Conservation (phyloP, 805 yeast genomes). For the Teunomyces aglyptinius region DNA sequence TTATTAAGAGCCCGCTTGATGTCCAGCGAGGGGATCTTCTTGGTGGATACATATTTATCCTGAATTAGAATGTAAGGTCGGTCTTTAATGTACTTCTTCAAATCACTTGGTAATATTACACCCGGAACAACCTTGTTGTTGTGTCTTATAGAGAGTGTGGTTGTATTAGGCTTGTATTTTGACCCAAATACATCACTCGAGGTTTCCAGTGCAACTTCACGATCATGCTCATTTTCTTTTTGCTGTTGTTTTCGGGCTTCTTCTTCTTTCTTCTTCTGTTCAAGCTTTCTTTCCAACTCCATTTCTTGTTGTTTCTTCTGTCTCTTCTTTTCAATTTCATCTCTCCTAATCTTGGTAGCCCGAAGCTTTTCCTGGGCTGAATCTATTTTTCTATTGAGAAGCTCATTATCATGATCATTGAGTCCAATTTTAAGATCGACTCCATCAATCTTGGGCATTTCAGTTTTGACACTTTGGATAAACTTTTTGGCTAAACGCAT, state of each 20-base stretch:
- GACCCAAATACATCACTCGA: slow-evolving; percentile 7
- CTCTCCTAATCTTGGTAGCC: slow-evolving; percentile 21
- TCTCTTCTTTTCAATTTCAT: slow-evolving; percentile 32
- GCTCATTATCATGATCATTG: slow-evolving; percentile 43
- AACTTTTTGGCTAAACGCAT: slow-evolving; percentile 34
- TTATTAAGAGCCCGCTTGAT: slow-evolving; percentile 56
- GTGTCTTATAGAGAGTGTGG: slow-evolving; percentile 31
- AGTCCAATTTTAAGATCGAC: slow-evolving; percentile 51
- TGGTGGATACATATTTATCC: slow-evolving; percentile 48
- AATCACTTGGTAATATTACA: slow-evolving; percentile 46
- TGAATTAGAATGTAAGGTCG: slow-evolving; percentile 59
- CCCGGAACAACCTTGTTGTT: slow-evolving; percentile 32
- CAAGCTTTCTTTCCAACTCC: slow-evolving; percentile 18
- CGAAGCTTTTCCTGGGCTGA: slow-evolving; percentile 30
- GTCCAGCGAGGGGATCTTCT: slow-evolving; percentile 51
- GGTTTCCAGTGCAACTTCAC: slow-evolving; percentile 4
- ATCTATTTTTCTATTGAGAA: slow-evolving; percentile 36
- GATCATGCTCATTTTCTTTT: neutral
- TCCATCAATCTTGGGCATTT: slow-evolving; percentile 49
- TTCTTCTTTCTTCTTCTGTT: slow-evolving; percentile 12
- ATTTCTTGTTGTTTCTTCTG: slow-evolving; percentile 9
- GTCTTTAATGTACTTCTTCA: slow-evolving; percentile 49
- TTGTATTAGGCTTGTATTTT: slow-evolving; percentile 30
- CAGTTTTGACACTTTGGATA: slow-evolving; percentile 22
- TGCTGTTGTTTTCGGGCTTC: slow-evolving; percentile 4